A percentile compares a stretch with the other conserved stretches of the same genome.
Conservation (phyloP, 176 grass and related monocot genomes). For the Elymus sibiricus region DNA sequence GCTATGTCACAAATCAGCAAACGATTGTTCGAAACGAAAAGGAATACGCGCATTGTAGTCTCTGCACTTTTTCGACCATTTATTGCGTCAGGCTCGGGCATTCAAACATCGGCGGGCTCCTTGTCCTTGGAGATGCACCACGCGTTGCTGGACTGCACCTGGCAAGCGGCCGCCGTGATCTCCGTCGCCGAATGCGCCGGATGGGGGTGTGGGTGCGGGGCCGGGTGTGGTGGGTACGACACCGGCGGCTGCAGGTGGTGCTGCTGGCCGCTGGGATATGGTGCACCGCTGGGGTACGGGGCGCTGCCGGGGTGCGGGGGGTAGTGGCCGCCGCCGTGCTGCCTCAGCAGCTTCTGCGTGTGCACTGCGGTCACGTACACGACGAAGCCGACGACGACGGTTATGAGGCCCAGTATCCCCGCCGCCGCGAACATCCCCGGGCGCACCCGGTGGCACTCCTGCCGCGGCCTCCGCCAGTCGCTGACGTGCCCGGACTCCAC, state of each 20-base stretch:
- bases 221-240: background rate
- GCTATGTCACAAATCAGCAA: background rate
- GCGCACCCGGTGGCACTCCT: slow-evolving; percentile 64
- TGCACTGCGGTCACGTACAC: slow-evolving; percentile 66
- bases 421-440: slow-evolving; percentile 78
- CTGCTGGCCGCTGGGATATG: background rate
- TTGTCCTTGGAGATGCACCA: slow-evolving; percentile 40
- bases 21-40: background rate
- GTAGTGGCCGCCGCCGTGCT: slow-evolving; percentile 34
- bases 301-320: background rate
- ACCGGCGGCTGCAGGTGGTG: background rate
- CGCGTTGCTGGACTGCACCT: slow-evolving; percentile 22
- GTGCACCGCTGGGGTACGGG: background rate
- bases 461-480: slow-evolving; percentile 66
- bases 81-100: background rate
- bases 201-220: background rate
- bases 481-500: slow-evolving; percentile 77
- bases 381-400: slow-evolving; percentile 81
- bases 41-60: background rate
- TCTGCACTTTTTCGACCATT: background rate
- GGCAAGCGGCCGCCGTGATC: background rate
- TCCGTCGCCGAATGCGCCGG: slow-evolving; percentile 33
- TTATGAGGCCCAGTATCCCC: slow-evolving; percentile 74
- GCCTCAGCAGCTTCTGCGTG: slow-evolving; percentile 30
- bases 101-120: slow-evolving; percentile 37